Conservation (phyloP, 2,329 filamentous ascomycete species). For the Massarina eburnea region DNA sequence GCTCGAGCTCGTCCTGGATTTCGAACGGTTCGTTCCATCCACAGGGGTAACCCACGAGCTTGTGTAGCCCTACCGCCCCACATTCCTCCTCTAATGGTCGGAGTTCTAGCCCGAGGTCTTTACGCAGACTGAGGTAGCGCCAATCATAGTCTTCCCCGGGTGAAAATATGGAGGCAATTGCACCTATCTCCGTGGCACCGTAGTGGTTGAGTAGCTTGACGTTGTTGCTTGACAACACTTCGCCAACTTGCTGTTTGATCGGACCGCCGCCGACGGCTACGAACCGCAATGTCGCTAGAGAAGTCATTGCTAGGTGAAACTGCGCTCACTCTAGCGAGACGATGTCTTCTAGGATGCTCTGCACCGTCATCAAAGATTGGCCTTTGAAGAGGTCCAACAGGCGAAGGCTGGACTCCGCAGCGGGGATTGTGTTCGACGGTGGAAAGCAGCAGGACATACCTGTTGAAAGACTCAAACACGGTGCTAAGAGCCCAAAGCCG, state of each 20-base stretch:
- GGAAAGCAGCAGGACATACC: slow-evolving; percentile 36
- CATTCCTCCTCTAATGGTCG: too few relatives aligned
- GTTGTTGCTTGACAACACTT: slow-evolving; percentile 16
- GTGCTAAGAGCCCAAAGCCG: slow-evolving; percentile 36
- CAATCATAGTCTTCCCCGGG: slow-evolving; percentile 36
- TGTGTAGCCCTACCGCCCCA: too few relatives aligned
- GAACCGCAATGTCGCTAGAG: slow-evolving; percentile 23
- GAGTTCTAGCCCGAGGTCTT: slow-evolving; percentile 34
- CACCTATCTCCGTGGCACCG: slow-evolving; percentile 41
- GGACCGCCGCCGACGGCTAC: slow-evolving; percentile 38
- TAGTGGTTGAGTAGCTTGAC: slow-evolving; percentile 41
- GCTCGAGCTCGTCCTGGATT: background rate
- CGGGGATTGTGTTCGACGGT: slow-evolving; percentile 12
- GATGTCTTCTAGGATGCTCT: background rate
- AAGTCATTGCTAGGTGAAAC: slow-evolving; percentile 1
- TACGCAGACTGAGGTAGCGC: slow-evolving; percentile 35
- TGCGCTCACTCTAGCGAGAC: background rate
- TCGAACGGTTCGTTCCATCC: background rate
- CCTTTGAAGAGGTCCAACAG: slow-evolving; percentile 8
- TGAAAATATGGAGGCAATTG: slow-evolving; percentile 36
- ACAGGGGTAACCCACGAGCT: background rate
- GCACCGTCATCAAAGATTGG: background rate
- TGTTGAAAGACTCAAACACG: slow-evolving; percentile 30
- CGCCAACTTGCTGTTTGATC: slow-evolving; percentile 26
- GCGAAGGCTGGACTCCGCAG: slow-evolving; percentile 25